A percentile compares a stretch with the other conserved stretches of the same genome.
Evolutionary conservation across 2,329 filamentous ascomycete genomes (phyloP).

Genomic region (Biscogniauxia sp.): DNA sequence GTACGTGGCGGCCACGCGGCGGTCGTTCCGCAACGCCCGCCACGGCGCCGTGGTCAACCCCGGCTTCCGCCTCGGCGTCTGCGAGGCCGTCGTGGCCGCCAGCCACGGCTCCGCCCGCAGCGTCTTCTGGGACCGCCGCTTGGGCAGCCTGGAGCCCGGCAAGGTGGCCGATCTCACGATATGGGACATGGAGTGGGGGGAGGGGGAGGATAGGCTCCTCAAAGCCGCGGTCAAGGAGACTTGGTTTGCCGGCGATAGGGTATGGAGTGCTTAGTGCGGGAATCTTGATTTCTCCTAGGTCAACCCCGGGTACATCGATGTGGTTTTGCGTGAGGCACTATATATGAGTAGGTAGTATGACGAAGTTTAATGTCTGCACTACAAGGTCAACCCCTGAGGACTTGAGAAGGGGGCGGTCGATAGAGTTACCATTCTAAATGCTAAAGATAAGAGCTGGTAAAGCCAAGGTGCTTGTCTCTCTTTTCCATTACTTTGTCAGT

Average conservation of each 20-base stretch:
- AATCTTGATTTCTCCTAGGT: no score
- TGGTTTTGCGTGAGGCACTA: no score
- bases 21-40: conserved; percentile 34
- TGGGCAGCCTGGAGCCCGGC: conserved; percentile 52
- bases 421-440: no score
- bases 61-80: conserved; percentile 51
- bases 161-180: conserved; percentile 58
- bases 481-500: no score
- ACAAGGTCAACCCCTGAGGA: no score
- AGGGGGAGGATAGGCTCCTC: conserved; percentile 43
- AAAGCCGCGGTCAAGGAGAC: conserved; percentile 48
- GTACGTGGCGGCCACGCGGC: conserved; percentile 58
- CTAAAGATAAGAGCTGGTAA: no score
- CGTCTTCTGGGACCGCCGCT: conserved; percentile 53
- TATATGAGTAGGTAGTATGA: no score
- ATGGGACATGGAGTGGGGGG: conserved; percentile 48
- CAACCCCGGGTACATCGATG: no score
- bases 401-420: no score
- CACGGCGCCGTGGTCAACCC: conserved; percentile 45
- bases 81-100: conserved; percentile 52
- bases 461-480: no score
- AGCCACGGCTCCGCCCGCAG: conserved; percentile 56
- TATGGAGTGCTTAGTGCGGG: conserved; percentile 20
- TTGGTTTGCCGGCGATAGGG: conserved; percentile 49
- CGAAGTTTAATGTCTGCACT: no score